Conservation (phyloP, 371 early-diverging fungal genomes). For the Mortierella sp. region DNA sequence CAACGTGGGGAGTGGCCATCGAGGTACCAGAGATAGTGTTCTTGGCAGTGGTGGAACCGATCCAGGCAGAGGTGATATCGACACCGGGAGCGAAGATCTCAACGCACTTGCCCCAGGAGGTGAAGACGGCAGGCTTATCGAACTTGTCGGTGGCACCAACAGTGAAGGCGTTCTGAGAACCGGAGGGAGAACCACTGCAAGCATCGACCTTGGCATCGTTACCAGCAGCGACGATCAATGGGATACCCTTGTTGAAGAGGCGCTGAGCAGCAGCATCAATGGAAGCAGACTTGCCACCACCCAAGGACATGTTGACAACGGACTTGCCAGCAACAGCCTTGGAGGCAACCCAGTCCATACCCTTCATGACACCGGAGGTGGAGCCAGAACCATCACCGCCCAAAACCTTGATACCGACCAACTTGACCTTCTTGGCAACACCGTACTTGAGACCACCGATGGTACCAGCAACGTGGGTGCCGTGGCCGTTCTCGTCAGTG, state of each 20-base stretch:
- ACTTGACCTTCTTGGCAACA: constrained; percentile 85
- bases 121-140: constrained; percentile 78
- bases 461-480: constrained; percentile 66
- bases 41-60: constrained; percentile 20
- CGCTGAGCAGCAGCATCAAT: constrained; percentile 79
- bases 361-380: constrained; percentile 74
- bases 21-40: constrained; percentile 61
- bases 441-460: constrained; percentile 72
- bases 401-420: constrained; percentile 90
- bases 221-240: constrained; percentile 88
- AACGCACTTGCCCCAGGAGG: constrained; percentile 59
- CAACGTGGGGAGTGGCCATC: constrained; percentile 87
- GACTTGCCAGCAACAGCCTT: constrained; percentile 56
- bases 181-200: constrained; percentile 88
- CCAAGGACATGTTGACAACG: constrained; percentile 83
- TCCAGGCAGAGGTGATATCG: constrained; percentile 52
- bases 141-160: constrained; percentile 83
- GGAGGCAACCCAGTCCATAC: constrained; percentile 35
- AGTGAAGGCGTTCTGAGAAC: constrained; percentile 80
- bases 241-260: constrained; percentile 55
- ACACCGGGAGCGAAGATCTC: constrained; percentile 56
- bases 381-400: constrained; percentile 73
- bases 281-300: constrained; percentile 76
- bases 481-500: constrained; percentile 72
- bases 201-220: constrained; percentile 80